These are phyloP conservation scores for Stephanodiscus triporus DNA, from an alignment of 108 stramenopile species.

Conservation along the genomic window DNA sequence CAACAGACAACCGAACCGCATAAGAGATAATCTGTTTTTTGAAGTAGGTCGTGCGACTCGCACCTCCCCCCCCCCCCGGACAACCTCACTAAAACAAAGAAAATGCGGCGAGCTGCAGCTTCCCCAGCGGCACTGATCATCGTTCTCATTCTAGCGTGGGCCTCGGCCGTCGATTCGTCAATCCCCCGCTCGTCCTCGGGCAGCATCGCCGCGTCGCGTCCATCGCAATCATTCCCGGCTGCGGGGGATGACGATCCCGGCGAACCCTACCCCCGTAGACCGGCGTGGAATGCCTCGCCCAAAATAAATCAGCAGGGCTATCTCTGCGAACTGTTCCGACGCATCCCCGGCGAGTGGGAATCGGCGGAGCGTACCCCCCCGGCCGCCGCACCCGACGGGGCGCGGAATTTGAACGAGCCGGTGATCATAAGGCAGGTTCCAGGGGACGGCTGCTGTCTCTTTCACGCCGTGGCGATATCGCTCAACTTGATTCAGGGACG, in stretches of 20 bases:
- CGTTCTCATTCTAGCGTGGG: too few relatives aligned
- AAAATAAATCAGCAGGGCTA: slow-evolving; percentile 78
- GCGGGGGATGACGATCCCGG: neutral
- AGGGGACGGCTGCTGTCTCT: slow-evolving; percentile 93
- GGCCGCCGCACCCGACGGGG: slow-evolving; percentile 27
- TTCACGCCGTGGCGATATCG: slow-evolving; percentile 68
- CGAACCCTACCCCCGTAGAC: neutral
- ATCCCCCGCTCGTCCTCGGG: slow-evolving; percentile 7
- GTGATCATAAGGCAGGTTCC: slow-evolving; percentile 87
- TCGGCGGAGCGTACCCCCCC: too few relatives aligned
- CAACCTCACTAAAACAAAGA: too few relatives aligned
- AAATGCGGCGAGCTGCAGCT: too few relatives aligned
- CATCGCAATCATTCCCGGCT: neutral
- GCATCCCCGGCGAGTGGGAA: slow-evolving; percentile 80
- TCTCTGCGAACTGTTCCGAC: slow-evolving; percentile 50
- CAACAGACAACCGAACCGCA: too few relatives aligned
- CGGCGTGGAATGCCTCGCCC: slow-evolving; percentile 78
- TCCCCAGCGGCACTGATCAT: too few relatives aligned
- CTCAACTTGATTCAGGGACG: slow-evolving; percentile 50
- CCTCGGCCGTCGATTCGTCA: neutral
- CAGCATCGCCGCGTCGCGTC: neutral
- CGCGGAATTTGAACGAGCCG: slow-evolving; percentile 19
- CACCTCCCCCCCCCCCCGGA: too few relatives aligned
- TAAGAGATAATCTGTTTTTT: too few relatives aligned
- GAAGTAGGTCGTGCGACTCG: too few relatives aligned